Conservation (phyloP, 768 basidiomycete genomes). For the Suillus fuscotomentosus region DNA sequence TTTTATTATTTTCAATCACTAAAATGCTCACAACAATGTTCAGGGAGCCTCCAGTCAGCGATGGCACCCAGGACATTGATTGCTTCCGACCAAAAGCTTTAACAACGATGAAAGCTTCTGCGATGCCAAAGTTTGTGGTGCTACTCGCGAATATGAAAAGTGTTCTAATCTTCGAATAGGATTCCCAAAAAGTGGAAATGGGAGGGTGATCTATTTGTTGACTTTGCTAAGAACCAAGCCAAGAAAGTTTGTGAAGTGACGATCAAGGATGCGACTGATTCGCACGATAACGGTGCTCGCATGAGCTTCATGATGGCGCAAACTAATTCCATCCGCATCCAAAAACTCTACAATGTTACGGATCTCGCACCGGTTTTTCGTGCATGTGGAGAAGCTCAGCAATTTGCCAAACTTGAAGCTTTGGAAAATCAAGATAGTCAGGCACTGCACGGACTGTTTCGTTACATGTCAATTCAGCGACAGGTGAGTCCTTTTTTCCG, state of each 20-base stretch:
- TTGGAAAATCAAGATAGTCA: constrained; percentile 37
- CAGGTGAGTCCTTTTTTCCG: constrained; percentile 39
- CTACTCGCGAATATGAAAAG: not conserved
- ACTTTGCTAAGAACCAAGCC: constrained; percentile 31
- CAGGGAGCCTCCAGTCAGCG: constrained; percentile 17
- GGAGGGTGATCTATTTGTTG: constrained; percentile 54
- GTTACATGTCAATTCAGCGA: constrained; percentile 45
- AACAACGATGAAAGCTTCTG: constrained; percentile 13
- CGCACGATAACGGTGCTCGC: constrained; percentile 38
- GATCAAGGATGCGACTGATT: constrained; percentile 45
- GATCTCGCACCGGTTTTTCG: constrained; percentile 48
- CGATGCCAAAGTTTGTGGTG: constrained; percentile 28
- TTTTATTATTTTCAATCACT: not conserved
- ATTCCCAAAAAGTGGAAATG: constrained; percentile 65
- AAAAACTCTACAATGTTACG: constrained; percentile 45
- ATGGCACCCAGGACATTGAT: constrained; percentile 4
- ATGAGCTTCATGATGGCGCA: constrained; percentile 48
- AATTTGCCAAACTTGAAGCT: constrained; percentile 51
- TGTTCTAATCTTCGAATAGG: constrained; percentile 30
- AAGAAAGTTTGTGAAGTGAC: constrained; percentile 49
- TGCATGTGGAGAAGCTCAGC: constrained; percentile 49
- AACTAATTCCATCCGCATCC: constrained; percentile 41
- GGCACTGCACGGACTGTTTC: constrained; percentile 39
- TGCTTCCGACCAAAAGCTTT: constrained; percentile 3
- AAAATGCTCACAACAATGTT: not conserved